Percentiles rank a stretch among this genome's conserved stretches.
Evolutionary conservation across 306 rosid species (phyloP).

Genomic region (Leucaena leucocephala): DNA sequence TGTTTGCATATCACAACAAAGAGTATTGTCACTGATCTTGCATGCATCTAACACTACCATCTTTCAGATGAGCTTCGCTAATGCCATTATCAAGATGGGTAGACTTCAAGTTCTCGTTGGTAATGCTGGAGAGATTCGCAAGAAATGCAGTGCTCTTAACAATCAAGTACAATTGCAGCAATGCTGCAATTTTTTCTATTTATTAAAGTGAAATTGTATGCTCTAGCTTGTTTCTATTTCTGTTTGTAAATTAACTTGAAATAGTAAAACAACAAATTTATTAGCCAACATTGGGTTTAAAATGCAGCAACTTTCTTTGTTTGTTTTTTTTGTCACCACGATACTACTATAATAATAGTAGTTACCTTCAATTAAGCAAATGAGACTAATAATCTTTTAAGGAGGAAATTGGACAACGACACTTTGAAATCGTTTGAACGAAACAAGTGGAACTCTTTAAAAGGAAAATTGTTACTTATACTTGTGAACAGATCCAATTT

Average conservation of each 20-base stretch:
- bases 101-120: constrained; percentile 37
- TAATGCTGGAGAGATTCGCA: constrained; percentile 39
- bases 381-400: background rate
- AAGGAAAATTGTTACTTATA: background rate
- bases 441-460: background rate
- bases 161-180: background rate
- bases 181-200: background rate
- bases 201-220: background rate
- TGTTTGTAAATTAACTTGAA: background rate
- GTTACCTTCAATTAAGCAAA: background rate
- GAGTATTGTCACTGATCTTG: too few relatives aligned
- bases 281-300: background rate
- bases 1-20: background rate
- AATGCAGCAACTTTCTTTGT: background rate
- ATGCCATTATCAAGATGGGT: constrained; percentile 42
- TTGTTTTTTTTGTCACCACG: too few relatives aligned
- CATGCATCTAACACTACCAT: too few relatives aligned
- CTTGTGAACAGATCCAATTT: background rate
- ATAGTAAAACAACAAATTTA: too few relatives aligned
- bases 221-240: background rate
- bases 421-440: background rate
- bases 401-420: background rate
- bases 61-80: constrained; percentile 22
- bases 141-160: constrained; percentile 42
- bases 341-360: too few relatives aligned